Percentiles rank a stretch among this genome's conserved stretches.
Conservation (phyloP, 768 basidiomycete genomes). For the Lanmaoa rubissima region DNA sequence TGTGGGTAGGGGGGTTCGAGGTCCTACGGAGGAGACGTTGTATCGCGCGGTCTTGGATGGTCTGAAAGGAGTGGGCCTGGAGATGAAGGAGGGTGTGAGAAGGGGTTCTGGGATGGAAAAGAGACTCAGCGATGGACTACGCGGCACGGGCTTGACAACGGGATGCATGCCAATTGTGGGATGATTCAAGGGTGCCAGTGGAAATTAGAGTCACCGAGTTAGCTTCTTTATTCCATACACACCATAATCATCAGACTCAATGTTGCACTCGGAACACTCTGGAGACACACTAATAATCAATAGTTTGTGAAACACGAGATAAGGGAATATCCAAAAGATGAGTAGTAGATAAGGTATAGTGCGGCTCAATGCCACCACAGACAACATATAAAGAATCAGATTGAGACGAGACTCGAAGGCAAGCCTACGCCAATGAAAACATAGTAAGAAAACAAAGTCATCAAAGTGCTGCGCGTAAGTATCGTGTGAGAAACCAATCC, state of each 20-base stretch:
- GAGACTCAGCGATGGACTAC: conserved; percentile 23
- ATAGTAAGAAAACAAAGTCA: background rate
- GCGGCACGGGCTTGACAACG: background rate
- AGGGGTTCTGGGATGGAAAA: conserved; percentile 50
- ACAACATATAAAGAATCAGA: background rate
- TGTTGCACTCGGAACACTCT: background rate
- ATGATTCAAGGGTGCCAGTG: background rate
- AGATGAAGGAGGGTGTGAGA: conserved; percentile 37
- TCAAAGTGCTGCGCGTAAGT: background rate
- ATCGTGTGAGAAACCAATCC: background rate
- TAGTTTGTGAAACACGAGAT: background rate
- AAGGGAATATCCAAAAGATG: background rate
- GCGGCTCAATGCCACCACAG: conserved; percentile 14
- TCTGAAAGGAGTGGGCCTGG: conserved; percentile 49
- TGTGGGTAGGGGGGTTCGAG: conserved; percentile 58
- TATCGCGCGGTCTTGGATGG: conserved; percentile 61
- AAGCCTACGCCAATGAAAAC: background rate
- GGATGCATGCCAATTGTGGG: too few relatives aligned
- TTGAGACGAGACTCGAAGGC: background rate
- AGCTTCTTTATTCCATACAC: background rate
- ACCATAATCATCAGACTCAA: background rate
- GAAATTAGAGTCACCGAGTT: background rate
- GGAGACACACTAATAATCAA: background rate
- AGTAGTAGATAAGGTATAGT: conserved; percentile 7
- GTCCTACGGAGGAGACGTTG: conserved; percentile 60